Percentiles rank a stretch among this genome's conserved stretches.
Conservation (phyloP, 2,329 filamentous ascomycete species). For the Cytospora paraplurivora region DNA sequence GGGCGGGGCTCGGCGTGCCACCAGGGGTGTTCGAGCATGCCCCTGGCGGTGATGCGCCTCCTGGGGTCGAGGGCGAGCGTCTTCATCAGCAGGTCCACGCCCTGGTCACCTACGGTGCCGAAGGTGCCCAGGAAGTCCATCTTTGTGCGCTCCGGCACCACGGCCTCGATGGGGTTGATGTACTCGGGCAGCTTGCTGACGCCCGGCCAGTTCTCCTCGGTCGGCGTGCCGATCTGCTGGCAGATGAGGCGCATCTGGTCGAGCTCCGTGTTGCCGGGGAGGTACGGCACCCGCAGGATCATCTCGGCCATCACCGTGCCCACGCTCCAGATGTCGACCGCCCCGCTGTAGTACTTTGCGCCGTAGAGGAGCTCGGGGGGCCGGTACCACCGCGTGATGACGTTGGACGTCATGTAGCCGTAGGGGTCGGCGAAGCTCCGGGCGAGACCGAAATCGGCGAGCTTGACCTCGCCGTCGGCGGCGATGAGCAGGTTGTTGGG, state of each 20-base stretch:
- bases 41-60: conserved; percentile 74
- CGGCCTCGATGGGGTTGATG: conserved; percentile 63
- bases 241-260: conserved; percentile 85
- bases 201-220: conserved; percentile 93
- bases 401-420: conserved; percentile 85
- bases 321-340: conserved; percentile 92
- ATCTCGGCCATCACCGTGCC: conserved; percentile 93
- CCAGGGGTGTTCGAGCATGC: conserved; percentile 81
- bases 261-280: conserved; percentile 82
- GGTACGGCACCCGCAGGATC: conserved; percentile 77
- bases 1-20: conserved; percentile 84
- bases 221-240: conserved; percentile 84
- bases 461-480: conserved; percentile 88
- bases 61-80: conserved; percentile 87
- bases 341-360: conserved; percentile 83
- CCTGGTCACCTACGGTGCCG: conserved; percentile 75
- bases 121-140: conserved; percentile 78
- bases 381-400: conserved; percentile 96
- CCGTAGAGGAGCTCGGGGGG: conserved; percentile 93
- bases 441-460: conserved; percentile 96
- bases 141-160: conserved; percentile 62
- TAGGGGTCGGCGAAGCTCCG: conserved; percentile 87
- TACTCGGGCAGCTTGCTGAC: conserved; percentile 81
- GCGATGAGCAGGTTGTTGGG: conserved; percentile 97
- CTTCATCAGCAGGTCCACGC: conserved; percentile 84